Conservation (phyloP, 176 grass and related monocot genomes). For the Eremochloa ophiuroides region DNA sequence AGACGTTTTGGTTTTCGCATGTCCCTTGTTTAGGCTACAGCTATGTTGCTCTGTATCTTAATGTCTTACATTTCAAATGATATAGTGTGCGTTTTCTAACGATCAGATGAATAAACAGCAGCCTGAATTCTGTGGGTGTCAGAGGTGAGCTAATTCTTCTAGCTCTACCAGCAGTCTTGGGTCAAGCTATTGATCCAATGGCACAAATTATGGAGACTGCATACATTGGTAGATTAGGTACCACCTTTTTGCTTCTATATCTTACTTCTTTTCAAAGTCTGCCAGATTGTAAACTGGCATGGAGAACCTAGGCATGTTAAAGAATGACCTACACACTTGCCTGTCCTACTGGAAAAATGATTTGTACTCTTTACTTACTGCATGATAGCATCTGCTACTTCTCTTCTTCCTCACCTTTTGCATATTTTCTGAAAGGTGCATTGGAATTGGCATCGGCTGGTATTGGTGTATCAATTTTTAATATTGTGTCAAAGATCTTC, state of each 20-base stretch:
- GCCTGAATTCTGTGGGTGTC: conserved; percentile 28
- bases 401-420: conserved; percentile 9
- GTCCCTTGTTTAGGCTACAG: neutral
- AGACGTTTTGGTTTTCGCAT: neutral
- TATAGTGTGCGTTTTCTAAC: conserved; percentile 21
- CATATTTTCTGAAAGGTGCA: conserved; percentile 51
- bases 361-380: conserved; percentile 3
- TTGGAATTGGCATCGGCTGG: conserved; percentile 81
- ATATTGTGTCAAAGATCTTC: conserved; percentile 85
- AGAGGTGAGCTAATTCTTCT: conserved; percentile 70
- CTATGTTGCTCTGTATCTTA: neutral
- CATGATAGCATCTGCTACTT: neutral
- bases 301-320: conserved; percentile 2
- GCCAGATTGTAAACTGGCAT: neutral
- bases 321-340: neutral
- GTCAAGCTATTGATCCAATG: conserved; percentile 91
- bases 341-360: neutral
- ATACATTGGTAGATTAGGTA: conserved; percentile 94
- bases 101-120: conserved; percentile 25
- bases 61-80: conserved; percentile 13
- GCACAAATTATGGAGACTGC: conserved; percentile 95
- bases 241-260: conserved; percentile 3
- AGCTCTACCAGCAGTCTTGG: conserved; percentile 78
- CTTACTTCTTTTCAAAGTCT: neutral
- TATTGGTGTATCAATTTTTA: conserved; percentile 85